These are phyloP conservation scores for Claviceps pazoutovae DNA, from an alignment of 2,329 filamentous ascomycete genomes.

Conservation along the genomic window DNA sequence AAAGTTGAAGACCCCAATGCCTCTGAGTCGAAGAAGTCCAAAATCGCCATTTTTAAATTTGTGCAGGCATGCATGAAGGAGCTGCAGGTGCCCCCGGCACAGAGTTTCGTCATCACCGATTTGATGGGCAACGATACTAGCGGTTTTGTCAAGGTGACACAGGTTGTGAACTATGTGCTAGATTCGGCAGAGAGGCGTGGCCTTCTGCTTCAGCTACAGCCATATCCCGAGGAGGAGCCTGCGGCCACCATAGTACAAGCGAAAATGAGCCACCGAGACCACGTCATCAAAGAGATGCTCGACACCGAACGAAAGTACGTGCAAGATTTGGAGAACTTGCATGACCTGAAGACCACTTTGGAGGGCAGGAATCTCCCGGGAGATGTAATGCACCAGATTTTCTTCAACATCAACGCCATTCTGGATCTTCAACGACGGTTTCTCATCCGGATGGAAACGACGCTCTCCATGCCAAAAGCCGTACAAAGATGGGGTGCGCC, in stretches of 20 bases:
- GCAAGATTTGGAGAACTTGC: conserved; percentile 86
- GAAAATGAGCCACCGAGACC: conserved; percentile 63
- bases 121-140: conserved; percentile 89
- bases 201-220: conserved; percentile 49
- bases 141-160: conserved; percentile 92
- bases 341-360: conserved; percentile 79
- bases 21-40: conserved; percentile 62
- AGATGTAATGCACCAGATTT: conserved; percentile 85
- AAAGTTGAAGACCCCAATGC: conserved; percentile 48
- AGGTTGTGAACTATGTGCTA: conserved; percentile 83
- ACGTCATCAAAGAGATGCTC: conserved; percentile 83
- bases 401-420: conserved; percentile 88
- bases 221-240: conserved; percentile 40
- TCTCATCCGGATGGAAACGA: conserved; percentile 88
- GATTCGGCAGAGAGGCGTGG: conserved; percentile 72
- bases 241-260: conserved; percentile 37
- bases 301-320: conserved; percentile 96
- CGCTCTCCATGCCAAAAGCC: conserved; percentile 64
- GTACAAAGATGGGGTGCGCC: conserved; percentile 91
- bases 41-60: conserved; percentile 85
- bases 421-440: conserved; percentile 93
- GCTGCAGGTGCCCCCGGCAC: conserved; percentile 61
- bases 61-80: conserved; percentile 78
- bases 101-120: conserved; percentile 86
- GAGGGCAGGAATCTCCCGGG: conserved; percentile 80